Conservation (phyloP, 139 green algal species). For the Micractinium conductrix region DNA sequence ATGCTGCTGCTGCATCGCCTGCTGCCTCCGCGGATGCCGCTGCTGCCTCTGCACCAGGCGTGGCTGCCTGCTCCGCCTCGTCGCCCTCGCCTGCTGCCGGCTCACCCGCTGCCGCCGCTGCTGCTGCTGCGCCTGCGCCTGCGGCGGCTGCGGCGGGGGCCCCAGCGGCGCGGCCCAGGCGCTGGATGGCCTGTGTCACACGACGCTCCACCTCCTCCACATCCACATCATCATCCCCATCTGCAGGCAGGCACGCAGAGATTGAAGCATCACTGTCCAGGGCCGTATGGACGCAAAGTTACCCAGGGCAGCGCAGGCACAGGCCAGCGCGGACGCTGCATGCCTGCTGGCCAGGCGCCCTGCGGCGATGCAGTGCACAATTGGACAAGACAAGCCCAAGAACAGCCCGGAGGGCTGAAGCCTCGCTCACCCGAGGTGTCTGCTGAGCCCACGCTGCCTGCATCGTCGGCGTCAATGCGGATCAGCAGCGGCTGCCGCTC, state of each 20-base stretch:
- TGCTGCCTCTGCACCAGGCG: neutral
- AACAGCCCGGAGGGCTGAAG: no score
- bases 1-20: neutral
- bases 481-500: conserved; percentile 52
- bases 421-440: conserved; percentile 27
- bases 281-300: no score
- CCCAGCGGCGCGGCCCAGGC: neutral
- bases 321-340: no score
- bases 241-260: neutral
- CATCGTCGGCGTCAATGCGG: conserved; percentile 54
- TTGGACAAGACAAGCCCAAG: no score
- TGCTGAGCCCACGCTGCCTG: conserved; percentile 54
- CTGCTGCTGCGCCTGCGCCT: neutral
- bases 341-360: no score
- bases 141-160: neutral
- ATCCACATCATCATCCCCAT: conserved; percentile 33
- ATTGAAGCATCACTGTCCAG: no score
- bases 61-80: neutral
- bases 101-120: neutral
- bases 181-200: conserved; percentile 27
- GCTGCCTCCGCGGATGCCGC: neutral
- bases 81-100: neutral
- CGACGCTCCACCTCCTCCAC: conserved; percentile 43
- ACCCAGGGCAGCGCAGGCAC: no score
- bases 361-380: no score